These are phyloP conservation scores for Clitocybe nebularis DNA, from an alignment of 1,284 basidiomycete genomes.

Conservation along the genomic window DNA sequence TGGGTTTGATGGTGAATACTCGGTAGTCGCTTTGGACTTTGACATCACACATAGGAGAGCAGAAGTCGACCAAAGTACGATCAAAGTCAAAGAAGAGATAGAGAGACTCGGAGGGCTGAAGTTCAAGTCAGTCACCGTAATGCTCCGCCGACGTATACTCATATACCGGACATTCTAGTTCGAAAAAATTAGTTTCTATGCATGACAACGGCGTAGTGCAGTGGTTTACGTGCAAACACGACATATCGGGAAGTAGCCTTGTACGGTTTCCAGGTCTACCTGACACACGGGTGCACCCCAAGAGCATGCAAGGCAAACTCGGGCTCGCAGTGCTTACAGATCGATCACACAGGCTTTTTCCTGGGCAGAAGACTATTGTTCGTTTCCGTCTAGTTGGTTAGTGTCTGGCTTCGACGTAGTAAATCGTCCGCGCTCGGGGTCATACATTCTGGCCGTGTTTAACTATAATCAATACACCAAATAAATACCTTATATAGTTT, in stretches of 20 bases:
- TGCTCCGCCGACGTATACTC: neutral
- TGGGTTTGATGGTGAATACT: slow-evolving; percentile 53
- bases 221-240: slow-evolving; percentile 11
- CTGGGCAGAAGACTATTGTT: slow-evolving; percentile 48
- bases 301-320: slow-evolving; percentile 44
- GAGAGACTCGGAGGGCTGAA: slow-evolving; percentile 29
- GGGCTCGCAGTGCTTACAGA: slow-evolving; percentile 49
- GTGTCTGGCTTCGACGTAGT: too few relatives aligned
- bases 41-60: slow-evolving; percentile 28
- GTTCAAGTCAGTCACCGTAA: slow-evolving; percentile 34
- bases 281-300: slow-evolving; percentile 10
- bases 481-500: too few relatives aligned
- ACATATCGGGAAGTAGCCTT: slow-evolving; percentile 1
- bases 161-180: slow-evolving; percentile 1
- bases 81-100: slow-evolving; percentile 33
- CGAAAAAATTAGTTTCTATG: slow-evolving; percentile 18
- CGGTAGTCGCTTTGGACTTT: slow-evolving; percentile 40
- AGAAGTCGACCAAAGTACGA: slow-evolving; percentile 26
- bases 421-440: too few relatives aligned
- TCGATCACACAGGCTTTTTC: slow-evolving; percentile 43
- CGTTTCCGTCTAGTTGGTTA: slow-evolving; percentile 48
- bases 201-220: slow-evolving; percentile 17
- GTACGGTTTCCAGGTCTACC: neutral
- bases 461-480: too few relatives aligned
- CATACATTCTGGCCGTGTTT: too few relatives aligned